Conservation (phyloP, 2,329 filamentous ascomycete species). For the Tolypocladium album region DNA sequence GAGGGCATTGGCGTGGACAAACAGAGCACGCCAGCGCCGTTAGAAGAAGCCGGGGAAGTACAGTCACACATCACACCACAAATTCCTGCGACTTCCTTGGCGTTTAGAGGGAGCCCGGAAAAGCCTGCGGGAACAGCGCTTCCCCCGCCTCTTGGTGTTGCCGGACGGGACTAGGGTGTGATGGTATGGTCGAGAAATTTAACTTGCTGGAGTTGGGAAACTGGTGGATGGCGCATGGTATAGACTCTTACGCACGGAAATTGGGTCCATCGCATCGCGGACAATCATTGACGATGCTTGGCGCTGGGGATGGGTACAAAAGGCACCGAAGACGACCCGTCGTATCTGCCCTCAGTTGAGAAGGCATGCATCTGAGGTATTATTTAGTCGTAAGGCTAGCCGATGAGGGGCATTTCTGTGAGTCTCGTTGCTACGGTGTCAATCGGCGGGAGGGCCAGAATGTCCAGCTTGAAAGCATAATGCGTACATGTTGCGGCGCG, state of each 20-base stretch:
- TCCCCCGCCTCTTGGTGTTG: conserved; percentile 19
- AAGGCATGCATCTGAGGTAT: neutral
- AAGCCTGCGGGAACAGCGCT: conserved; percentile 30
- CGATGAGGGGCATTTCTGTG: neutral
- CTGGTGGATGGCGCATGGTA: neutral
- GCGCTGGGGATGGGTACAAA: neutral
- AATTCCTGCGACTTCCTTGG: conserved; percentile 34
- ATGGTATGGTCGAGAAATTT: conserved; percentile 6
- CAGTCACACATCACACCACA: conserved; percentile 18
- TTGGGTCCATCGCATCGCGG: neutral
- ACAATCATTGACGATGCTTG: neutral
- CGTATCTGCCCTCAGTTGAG: neutral
- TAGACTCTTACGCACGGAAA: neutral
- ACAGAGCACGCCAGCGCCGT: conserved; percentile 6
- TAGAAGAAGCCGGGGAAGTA: conserved; percentile 2
- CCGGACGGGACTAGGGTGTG: conserved; percentile 14
- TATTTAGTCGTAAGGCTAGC: neutral
- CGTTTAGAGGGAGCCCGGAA: conserved; percentile 52
- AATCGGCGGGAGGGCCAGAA: neutral
- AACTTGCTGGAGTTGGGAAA: conserved; percentile 2
- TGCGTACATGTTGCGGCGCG: neutral
- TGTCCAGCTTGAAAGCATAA: neutral
- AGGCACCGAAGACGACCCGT: neutral
- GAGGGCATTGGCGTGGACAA: neutral
- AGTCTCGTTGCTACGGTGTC: neutral